Evolutionary conservation across 2,329 filamentous ascomycete genomes (phyloP).

Genomic region (Metarhizium humberi): DNA sequence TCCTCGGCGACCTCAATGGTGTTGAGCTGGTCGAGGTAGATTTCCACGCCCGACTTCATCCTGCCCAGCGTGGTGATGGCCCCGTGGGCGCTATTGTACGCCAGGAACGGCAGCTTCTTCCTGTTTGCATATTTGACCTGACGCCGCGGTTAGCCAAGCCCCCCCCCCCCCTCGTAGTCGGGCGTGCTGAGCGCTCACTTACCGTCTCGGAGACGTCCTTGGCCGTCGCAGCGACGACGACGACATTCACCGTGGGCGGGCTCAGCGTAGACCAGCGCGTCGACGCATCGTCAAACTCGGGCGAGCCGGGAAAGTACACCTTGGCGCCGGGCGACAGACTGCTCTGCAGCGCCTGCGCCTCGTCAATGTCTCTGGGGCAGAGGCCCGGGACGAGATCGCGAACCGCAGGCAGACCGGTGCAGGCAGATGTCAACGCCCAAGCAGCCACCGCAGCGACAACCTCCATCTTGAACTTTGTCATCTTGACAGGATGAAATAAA

Average conservation of each 20-base stretch:
- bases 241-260: conserved; percentile 32
- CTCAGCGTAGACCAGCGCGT: conserved; percentile 36
- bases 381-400: conserved; percentile 10
- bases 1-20: conserved; percentile 31
- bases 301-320: conserved; percentile 31
- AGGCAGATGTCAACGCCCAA: conserved; percentile 15
- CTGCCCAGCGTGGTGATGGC: conserved; percentile 36
- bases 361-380: conserved; percentile 6
- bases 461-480: conserved; percentile 11
- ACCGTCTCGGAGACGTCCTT: conserved; percentile 40
- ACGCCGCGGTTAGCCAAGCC: background rate
- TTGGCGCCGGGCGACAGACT: conserved; percentile 29
- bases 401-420: conserved; percentile 8
- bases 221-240: conserved; percentile 37
- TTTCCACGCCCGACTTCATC: conserved; percentile 41
- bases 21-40: conserved; percentile 35
- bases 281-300: conserved; percentile 27
- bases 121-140: conserved; percentile 18
- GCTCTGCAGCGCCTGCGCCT: conserved; percentile 15
- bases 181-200: background rate
- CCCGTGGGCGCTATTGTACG: conserved; percentile 43
- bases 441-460: conserved; percentile 16
- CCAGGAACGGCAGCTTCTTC: conserved; percentile 38
- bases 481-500: background rate
- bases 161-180: background rate